Evolutionary conservation across 169 alveolate genomes (phyloP), one percentile per base, ranked within the genome.

Genomic region (Cyclospora cayetanensis): DNA sequence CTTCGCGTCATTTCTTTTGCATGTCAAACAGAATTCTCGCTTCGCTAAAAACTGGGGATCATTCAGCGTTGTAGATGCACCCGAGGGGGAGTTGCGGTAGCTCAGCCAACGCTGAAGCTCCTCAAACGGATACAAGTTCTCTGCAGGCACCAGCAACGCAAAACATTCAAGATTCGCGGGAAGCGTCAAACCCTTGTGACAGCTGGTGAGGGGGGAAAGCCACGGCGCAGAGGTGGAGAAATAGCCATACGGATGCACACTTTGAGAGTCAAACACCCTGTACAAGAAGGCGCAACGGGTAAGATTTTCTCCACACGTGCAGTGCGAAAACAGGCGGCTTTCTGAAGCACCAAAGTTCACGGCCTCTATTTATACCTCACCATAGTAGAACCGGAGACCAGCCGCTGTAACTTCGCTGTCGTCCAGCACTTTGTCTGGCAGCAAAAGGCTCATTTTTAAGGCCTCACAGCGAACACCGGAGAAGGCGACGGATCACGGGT

Each of bases 31-130:
- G 29, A 82, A 35, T 27, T 82, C 90, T 20, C 90, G 41, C 46
- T 82, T 82, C 1, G 90, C 50, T 34, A 82, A 12, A 55, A 82
- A 82, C 34, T 39, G 79, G 22, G 90, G 90, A 27, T 82, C 90
- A 63, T 55, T 82, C 37, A 41, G 37, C 42, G 65, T 43, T 39
- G 55, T 80, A 27, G 29, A 52, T 50, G 63, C 72, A 9, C 60
- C 37, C 4, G 60, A 60, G n/a, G 74, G 50, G 7, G 50, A 31
- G 25, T 80, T 80, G 18, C 31, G 15, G 70, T 80, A 80, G 50
- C 55, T 27, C 11, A 80, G 74, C 89, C 89, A 80, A 5, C 41
- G 27, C 31, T 53, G 63, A 22, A 80, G 53, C 74, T 80, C 89
- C 4, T 50, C 76, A 31, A 80, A 80, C 37, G 89, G 89, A 22